Evolutionary conservation across 108 stramenopile species (phyloP).

Genomic region (Poteriospumella lacustris): DNA sequence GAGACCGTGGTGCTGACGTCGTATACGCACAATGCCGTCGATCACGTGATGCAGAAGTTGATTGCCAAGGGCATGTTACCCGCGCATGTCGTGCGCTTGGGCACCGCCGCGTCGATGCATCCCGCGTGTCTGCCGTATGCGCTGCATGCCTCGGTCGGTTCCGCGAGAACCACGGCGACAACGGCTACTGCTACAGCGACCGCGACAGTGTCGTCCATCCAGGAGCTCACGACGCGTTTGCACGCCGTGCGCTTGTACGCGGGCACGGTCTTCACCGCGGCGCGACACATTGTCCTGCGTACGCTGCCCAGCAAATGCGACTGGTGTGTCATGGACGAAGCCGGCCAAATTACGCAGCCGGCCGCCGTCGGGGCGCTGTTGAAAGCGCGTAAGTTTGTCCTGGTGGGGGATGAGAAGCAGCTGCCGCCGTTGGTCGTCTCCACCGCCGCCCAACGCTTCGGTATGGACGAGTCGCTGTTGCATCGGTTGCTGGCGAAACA

Average conservation of each 20-base stretch:
- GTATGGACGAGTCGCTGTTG: conserved; percentile 82
- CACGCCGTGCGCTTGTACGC: too few relatives aligned
- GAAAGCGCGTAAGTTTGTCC: conserved; percentile 72
- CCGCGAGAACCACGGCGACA: conserved; percentile 29
- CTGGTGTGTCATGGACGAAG: conserved; percentile 95
- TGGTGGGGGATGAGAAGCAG: conserved; percentile 96
- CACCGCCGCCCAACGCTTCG: conserved; percentile 69
- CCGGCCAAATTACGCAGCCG: conserved; percentile 90
- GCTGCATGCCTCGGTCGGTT: conserved; percentile 4
- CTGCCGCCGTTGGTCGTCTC: conserved; percentile 86
- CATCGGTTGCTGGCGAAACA: conserved; percentile 72
- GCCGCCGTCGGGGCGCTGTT: conserved; percentile 76
- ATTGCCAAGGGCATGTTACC: conserved; percentile 50
- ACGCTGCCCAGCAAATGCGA: conserved; percentile 57
- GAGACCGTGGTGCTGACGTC: conserved; percentile 81
- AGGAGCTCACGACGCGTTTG: too few relatives aligned
- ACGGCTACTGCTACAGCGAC: too few relatives aligned
- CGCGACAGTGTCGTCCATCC: too few relatives aligned
- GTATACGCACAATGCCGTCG: conserved; percentile 92
- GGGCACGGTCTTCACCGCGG: too few relatives aligned
- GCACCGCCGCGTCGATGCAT: too few relatives aligned
- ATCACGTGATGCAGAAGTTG: conserved; percentile 82
- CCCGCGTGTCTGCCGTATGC: neutral
- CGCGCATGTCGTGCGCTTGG: conserved; percentile 29
- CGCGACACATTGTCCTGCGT: neutral